phyloP scores from a whole-genome alignment of 495 filamentous ascomycete species.

The Saxophila tyrrhenica region DNA sequence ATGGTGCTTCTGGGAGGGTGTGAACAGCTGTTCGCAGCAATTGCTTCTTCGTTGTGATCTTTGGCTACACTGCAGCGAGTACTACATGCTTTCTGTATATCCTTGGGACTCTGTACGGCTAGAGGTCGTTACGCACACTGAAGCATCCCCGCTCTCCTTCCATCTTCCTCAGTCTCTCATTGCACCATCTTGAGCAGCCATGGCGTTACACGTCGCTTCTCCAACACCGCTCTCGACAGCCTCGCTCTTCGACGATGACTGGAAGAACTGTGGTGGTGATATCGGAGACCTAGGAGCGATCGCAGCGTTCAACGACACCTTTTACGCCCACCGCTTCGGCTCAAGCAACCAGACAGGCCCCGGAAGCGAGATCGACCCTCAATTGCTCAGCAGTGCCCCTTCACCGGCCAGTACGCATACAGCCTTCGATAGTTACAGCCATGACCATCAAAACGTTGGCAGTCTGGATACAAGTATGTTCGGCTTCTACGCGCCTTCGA shows the following conservation, averaged over 20 bases:
- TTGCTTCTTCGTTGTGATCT: not conserved
- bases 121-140: too few species aligned
- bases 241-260: slow-evolving; percentile 6
- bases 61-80: not conserved
- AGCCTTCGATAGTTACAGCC: not conserved
- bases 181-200: not conserved
- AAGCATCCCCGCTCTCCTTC: not conserved
- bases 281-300: slow-evolving; percentile 6
- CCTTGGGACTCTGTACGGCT: not conserved
- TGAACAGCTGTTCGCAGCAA: not conserved
- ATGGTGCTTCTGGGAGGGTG: too few species aligned
- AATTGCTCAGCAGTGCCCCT: slow-evolving; percentile 8
- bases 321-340: not conserved
- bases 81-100: not conserved
- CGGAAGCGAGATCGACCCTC: slow-evolving; percentile 8
- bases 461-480: not conserved
- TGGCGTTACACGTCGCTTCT: not conserved
- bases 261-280: not conserved
- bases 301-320: slow-evolving; percentile 10
- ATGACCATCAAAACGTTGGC: too few species aligned
- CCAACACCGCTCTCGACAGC: not conserved
- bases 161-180: not conserved
- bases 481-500: not conserved
- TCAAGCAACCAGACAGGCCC: not conserved
- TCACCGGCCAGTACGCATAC: slow-evolving; percentile 1